Base-by-base conservation (phyloP, 1,139 yeast genomes). In the Protomyces pachydermus region DNA sequence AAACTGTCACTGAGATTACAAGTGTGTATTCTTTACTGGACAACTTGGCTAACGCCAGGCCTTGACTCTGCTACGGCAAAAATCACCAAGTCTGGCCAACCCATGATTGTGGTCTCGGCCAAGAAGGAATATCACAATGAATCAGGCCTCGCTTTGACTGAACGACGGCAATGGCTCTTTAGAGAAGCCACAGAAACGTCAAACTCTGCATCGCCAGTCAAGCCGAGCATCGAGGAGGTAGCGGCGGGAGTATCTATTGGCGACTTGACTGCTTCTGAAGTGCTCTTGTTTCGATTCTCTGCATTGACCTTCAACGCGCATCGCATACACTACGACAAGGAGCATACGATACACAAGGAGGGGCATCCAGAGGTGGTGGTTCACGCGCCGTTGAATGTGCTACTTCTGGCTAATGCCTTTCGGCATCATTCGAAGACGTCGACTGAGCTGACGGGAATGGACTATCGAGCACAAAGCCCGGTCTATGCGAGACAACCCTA, bases 221-320 rank as follows among this genome's bases (percentile, higher is more conserved):
- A 39, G 32, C 8, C 20, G 9, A 10, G 10, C 6, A 38, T 9
- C 12, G 10, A 18, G 55, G 23, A 32, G 20, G 34, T 10, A 14
- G 14, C 25, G n/a, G 34, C 48, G 5, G 37, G 6, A 23, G 46
- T 14, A 46, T 54, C 10, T 9, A 5, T 56, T 12, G 55, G 61
- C 35, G 61, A 65, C 2, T 65, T 54, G 18, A 60, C 54, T 50
- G 58, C 65, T 12, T 42, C 64, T 16, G 63, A 57, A 20, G 53
- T 53, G 20, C 52, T 78, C 53, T 74, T 84, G 32, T 78, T 85
- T 70, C 77, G 90, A 66, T 88, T 84, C 74, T 84, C 91, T 54
- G 85, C 87, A 48, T 74, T 91, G 65, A 85, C 95, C 0, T 84
- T 84, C 75, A 91, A 91, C 72, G 79, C 91, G 8, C 98, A 91